phyloP scores from a whole-genome alignment of 1,139 yeast genomes.

The Blastobotrys illinoisensis region DNA sequence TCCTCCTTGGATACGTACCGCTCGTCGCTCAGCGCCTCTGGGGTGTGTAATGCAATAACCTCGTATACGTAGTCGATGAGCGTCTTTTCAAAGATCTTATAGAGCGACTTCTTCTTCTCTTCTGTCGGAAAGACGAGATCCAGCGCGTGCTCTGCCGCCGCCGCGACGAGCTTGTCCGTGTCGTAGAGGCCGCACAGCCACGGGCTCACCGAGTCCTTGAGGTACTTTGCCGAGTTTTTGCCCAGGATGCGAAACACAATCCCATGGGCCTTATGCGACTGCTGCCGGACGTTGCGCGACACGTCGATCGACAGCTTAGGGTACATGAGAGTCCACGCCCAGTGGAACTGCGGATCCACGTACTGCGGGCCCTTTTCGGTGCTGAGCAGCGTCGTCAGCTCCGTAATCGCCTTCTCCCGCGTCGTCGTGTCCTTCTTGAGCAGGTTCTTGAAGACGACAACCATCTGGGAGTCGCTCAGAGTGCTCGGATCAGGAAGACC shows the following conservation, averaged over 20 bases:
- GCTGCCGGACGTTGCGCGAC: conserved; percentile 55
- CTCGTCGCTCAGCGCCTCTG: conserved; percentile 66
- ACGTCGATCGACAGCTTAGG: conserved; percentile 72
- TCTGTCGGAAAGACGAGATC: conserved; percentile 51
- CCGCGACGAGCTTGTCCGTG: conserved; percentile 55
- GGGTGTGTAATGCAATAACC: conserved; percentile 50
- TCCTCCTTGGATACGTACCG: conserved; percentile 67
- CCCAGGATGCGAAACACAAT: conserved; percentile 46
- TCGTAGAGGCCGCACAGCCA: conserved; percentile 72
- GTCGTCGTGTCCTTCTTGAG: conserved; percentile 78
- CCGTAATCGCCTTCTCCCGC: conserved; percentile 70
- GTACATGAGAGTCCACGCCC: conserved; percentile 76
- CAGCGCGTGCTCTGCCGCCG: conserved; percentile 45
- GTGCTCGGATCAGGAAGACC: conserved; percentile 66
- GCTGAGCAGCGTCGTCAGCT: conserved; percentile 38
- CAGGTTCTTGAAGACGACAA: conserved; percentile 65
- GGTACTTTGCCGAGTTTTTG: conserved; percentile 55
- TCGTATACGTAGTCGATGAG: conserved; percentile 52
- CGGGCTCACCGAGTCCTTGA: conserved; percentile 65
- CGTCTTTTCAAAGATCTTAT: conserved; percentile 53
- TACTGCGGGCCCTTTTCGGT: conserved; percentile 21
- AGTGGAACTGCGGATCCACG: conserved; percentile 43
- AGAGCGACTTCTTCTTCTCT: conserved; percentile 54
- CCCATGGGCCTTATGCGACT: conserved; percentile 63
- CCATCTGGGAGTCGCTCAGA: conserved; percentile 54